Evolutionary conservation across 2,329 filamentous ascomycete species (phyloP).

Genomic region (Grosmannia clavigera): DNA sequence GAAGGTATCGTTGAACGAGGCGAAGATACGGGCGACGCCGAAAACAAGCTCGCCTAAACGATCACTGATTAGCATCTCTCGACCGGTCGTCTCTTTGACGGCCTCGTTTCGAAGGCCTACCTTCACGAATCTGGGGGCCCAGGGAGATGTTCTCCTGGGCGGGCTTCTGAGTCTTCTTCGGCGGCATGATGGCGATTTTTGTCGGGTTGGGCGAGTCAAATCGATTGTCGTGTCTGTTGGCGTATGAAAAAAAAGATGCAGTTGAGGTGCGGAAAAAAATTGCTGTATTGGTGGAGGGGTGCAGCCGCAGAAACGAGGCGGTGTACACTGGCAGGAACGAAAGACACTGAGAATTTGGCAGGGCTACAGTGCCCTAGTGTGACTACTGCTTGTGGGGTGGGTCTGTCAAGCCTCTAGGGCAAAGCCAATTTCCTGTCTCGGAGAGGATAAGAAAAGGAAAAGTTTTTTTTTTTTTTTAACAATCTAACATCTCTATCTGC

Average conservation of each 20-base stretch:
- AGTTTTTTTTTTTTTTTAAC: not conserved
- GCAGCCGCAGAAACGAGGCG: constrained; percentile 3
- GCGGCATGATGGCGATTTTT: constrained; percentile 62
- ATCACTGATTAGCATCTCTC: not conserved
- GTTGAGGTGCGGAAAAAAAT: not conserved
- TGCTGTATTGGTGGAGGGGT: not conserved
- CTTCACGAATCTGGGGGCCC: constrained; percentile 92
- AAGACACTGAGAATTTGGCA: not conserved
- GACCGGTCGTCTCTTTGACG: constrained; percentile 3
- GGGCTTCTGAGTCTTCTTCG: constrained; percentile 77
- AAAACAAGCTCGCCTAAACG: constrained; percentile 86
- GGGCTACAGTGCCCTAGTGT: constrained; percentile 11
- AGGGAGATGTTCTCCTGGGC: constrained; percentile 97
- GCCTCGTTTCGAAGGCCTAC: constrained; percentile 35
- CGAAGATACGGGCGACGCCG: constrained; percentile 95
- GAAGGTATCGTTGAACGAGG: constrained; percentile 87
- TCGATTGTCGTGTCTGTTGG: not conserved
- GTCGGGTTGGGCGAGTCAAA: constrained; percentile 12
- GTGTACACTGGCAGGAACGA: constrained; percentile 8
- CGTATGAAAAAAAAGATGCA: not conserved
- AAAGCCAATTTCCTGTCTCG: not conserved
- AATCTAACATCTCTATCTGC: not conserved
- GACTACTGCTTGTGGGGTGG: not conserved
- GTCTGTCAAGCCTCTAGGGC: not conserved
- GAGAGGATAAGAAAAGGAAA: not conserved